phyloP scores from a whole-genome alignment of 2,329 filamentous ascomycete species.

The Keithomyces neogunnii region DNA sequence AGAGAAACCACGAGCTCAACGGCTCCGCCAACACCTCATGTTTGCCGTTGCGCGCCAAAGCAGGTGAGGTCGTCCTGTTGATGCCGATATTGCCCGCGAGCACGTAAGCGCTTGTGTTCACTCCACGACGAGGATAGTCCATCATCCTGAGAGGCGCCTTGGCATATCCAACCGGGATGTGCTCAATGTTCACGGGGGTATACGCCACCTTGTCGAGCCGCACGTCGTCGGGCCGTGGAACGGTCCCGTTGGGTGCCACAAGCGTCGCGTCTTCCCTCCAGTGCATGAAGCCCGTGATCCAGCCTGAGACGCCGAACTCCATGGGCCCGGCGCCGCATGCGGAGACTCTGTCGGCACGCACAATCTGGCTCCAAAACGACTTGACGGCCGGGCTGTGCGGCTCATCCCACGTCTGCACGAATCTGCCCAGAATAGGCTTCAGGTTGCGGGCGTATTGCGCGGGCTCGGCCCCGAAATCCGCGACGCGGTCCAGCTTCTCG shows the following conservation, averaged over 20 bases:
- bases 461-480: slow-evolving; percentile 34
- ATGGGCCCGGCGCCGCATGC: slow-evolving; percentile 19
- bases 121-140: slow-evolving; percentile 13
- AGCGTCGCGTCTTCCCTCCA: slow-evolving; percentile 29
- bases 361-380: slow-evolving; percentile 36
- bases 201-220: slow-evolving; percentile 23
- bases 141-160: slow-evolving; percentile 29
- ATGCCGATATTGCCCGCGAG: slow-evolving; percentile 31
- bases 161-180: slow-evolving; percentile 30
- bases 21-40: slow-evolving; percentile 21
- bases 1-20: slow-evolving; percentile 32
- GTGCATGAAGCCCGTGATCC: slow-evolving; percentile 39
- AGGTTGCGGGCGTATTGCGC: slow-evolving; percentile 29
- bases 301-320: slow-evolving; percentile 34
- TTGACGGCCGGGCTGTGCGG: slow-evolving; percentile 21
- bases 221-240: slow-evolving; percentile 6
- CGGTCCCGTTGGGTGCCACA: slow-evolving; percentile 10
- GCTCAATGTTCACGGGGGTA: slow-evolving; percentile 14
- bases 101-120: slow-evolving; percentile 21
- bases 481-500: slow-evolving; percentile 31
- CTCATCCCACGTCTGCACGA: slow-evolving; percentile 35
- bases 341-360: slow-evolving; percentile 23
- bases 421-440: slow-evolving; percentile 33
- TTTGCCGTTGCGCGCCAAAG: slow-evolving; percentile 1
- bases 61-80: slow-evolving; percentile 12